Evolutionary conservation across 257 asterid genomes (phyloP), one percentile per base, ranked within the genome.

Genomic region (Lantana camara): DNA sequence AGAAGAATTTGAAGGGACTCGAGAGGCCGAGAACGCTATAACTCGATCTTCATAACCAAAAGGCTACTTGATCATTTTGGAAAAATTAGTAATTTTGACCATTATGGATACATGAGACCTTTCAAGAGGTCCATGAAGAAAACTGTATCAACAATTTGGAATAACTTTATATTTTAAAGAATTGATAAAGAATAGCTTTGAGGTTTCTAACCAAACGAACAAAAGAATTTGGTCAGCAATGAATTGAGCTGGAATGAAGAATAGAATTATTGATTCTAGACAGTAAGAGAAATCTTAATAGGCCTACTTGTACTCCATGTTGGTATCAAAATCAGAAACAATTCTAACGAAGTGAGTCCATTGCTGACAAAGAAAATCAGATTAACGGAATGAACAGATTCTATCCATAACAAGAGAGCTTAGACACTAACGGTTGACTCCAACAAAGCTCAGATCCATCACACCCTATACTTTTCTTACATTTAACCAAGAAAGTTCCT

Each of bases 371-470:
- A 64, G 68, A 70, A 72, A 35, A 50, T 56, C 59, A 9, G 49
- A 37, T 44, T 75, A 75, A 52, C 67, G 60, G 57, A 60, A 23
- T 4, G 57, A 55, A 30, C 49, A 56, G 50, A 15, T 62, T 45
- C 3, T 59, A 30, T 45, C 65, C 79, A 77, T 73, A 52, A 54
- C 2, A 41, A 66, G 63, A 47, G 77, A 57, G 6, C 66, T 37
- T 62, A 56, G 32, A 66, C n/a, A 72, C 63, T 75, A 78, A 69
- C 77, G 78, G 78, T 70, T 73, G 74, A 49, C 67, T 72, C 4
- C 61, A 59, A 41, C 23, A 59, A 66, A 58, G 64, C 76, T 54
- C 80, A 78, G 82, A 81, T 78, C 82, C 87, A 78, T 75, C 64
- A 30, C 41, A 64, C 54, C 71, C 52, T 72, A 40, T 57, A 46